phyloP scores from a whole-genome alignment of 2,329 filamentous ascomycete genomes.

The Endothia cerciana region DNA sequence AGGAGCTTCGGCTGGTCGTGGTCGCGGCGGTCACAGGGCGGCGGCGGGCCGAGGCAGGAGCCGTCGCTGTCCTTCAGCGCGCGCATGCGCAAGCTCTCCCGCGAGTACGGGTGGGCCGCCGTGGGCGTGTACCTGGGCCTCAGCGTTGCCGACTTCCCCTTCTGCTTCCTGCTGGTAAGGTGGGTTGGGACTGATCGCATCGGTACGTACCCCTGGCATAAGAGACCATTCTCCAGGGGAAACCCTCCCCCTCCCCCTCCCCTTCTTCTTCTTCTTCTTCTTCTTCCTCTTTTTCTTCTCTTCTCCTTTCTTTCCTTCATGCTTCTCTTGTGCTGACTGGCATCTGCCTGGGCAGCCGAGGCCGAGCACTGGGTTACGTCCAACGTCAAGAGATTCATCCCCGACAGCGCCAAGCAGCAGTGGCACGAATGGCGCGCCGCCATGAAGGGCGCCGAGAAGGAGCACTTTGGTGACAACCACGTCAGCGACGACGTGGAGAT shows the following conservation, averaged over 20 bases:
- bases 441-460: conserved; percentile 49
- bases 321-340: background rate
- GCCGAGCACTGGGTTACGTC: conserved; percentile 71
- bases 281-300: too few relatives aligned
- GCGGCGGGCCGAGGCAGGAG: conserved; percentile 11
- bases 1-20: conserved; percentile 25
- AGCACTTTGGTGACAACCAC: conserved; percentile 47
- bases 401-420: conserved; percentile 58
- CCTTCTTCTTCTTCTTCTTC: too few relatives aligned
- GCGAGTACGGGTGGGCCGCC: conserved; percentile 93
- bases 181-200: conserved; percentile 84
- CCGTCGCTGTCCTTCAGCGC: conserved; percentile 60
- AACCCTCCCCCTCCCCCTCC: background rate
- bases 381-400: conserved; percentile 60
- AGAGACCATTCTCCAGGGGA: background rate
- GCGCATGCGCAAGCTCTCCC: conserved; percentile 79
- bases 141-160: conserved; percentile 87
- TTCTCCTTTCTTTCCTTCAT: too few relatives aligned
- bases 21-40: conserved; percentile 16
- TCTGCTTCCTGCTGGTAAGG: conserved; percentile 89
- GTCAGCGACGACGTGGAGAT: conserved; percentile 53
- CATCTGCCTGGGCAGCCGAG: conserved; percentile 46
- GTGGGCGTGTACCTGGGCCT: conserved; percentile 87
- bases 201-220: conserved; percentile 52
- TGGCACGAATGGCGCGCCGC: conserved; percentile 55